phyloP scores from a whole-genome alignment of 2,329 filamentous ascomycete species.

The Phymatotrichopsis omnivora region DNA sequence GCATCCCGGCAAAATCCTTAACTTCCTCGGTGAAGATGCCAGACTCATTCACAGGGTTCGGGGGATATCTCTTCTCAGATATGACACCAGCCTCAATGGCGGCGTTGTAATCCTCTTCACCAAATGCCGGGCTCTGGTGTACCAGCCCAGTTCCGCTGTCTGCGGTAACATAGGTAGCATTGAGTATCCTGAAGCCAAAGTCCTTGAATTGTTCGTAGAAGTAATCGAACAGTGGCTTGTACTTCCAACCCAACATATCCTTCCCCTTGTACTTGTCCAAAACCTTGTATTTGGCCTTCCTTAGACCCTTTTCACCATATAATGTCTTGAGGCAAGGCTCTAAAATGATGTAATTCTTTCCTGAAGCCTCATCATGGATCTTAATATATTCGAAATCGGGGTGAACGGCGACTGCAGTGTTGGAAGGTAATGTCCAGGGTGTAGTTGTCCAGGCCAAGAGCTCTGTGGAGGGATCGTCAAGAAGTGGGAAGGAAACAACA shows the following conservation, averaged over 20 bases:
- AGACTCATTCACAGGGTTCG: slow-evolving; percentile 78
- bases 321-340: slow-evolving; percentile 71
- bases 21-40: slow-evolving; percentile 71
- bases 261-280: slow-evolving; percentile 69
- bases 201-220: slow-evolving; percentile 85
- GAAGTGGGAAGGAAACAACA: slow-evolving; percentile 75
- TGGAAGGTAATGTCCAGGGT: slow-evolving; percentile 75
- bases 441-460: slow-evolving; percentile 86
- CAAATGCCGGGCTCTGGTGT: slow-evolving; percentile 85
- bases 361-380: slow-evolving; percentile 69
- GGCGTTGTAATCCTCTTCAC: slow-evolving; percentile 90
- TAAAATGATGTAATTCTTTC: slow-evolving; percentile 74
- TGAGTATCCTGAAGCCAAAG: slow-evolving; percentile 68
- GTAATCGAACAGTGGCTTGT: slow-evolving; percentile 81
- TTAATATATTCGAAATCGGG: slow-evolving; percentile 82
- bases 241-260: slow-evolving; percentile 80
- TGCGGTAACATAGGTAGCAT: slow-evolving; percentile 75
- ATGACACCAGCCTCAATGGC: slow-evolving; percentile 68
- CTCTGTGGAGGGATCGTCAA: slow-evolving; percentile 63
- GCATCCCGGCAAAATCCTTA: slow-evolving; percentile 69
- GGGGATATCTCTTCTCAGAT: slow-evolving; percentile 64
- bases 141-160: slow-evolving; percentile 91
- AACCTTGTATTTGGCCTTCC: slow-evolving; percentile 87
- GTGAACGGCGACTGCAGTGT: slow-evolving; percentile 65
- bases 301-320: slow-evolving; percentile 70